Percentiles rank a stretch among this genome's conserved stretches.
Evolutionary conservation across 1,284 basidiomycete species (phyloP).

Genomic region (Cronartium quercuum): DNA sequence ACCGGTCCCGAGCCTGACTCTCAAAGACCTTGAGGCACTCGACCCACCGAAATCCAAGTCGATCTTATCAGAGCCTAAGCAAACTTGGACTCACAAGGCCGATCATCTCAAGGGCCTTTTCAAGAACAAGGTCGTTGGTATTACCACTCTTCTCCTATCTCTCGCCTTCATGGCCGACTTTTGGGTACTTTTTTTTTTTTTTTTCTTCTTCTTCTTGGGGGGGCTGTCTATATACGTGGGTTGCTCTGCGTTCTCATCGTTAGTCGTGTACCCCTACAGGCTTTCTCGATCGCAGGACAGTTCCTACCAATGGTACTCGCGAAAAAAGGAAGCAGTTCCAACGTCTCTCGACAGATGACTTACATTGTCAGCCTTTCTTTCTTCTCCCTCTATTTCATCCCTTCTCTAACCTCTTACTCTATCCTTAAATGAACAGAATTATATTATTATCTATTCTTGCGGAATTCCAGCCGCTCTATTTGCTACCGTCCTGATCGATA

Average conservation of each 20-base stretch:
- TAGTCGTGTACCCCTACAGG: neutral
- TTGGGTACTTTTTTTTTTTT: neutral
- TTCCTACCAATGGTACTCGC: neutral
- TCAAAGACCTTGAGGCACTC: neutral
- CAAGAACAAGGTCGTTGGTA: neutral
- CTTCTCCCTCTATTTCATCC: neutral
- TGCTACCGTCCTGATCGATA: neutral
- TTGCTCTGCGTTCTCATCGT: neutral
- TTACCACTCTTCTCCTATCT: neutral
- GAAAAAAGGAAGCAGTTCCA: neutral
- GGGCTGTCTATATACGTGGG: neutral
- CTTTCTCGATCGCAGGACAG: neutral
- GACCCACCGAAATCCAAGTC: neutral
- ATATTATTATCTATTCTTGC: conserved; percentile 1
- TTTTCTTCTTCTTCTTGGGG: neutral
- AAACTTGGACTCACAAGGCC: neutral
- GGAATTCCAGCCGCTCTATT: neutral
- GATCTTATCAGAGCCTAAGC: neutral
- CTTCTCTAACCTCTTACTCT: neutral
- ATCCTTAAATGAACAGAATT: neutral
- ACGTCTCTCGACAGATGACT: neutral
- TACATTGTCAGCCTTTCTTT: neutral
- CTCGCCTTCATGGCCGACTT: neutral
- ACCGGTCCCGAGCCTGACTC: neutral
- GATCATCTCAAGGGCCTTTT: neutral